Evolutionary conservation across 768 basidiomycete genomes (phyloP), one percentile per base, ranked within the genome.

Genomic region (Gloeopeniophorella convolvens): DNA sequence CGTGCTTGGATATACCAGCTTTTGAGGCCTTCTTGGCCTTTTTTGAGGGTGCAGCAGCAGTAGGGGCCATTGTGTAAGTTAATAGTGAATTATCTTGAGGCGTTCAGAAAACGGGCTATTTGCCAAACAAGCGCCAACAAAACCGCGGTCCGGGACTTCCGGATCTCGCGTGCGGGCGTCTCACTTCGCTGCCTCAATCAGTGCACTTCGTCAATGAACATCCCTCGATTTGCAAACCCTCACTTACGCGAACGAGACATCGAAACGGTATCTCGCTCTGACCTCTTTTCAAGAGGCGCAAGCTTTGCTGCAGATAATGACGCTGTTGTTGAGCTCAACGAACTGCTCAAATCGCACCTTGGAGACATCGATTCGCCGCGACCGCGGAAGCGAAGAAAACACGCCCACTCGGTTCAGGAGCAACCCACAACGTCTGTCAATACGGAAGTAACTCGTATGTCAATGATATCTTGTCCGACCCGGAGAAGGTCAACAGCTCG

Each of bases 361-460:
- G 45, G 27, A 7, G 16, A 39, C 21, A 13, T 55, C 35, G 39
- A 42, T 10, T 10, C 33, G 24, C 28, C 33, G 2, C 44, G 26
- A 26, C 31, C 39, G 33, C 46, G 45, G 32, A 57, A 55, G 35
- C 42, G 44, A 36, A 39, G 41, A 27, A 57, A 34, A 27, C 31
- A 12, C n/a, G 15, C 27, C 11, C n/a, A 30, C 13, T 32, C 24
- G 1, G 23, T 18, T 9, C n/a, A 36, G 10, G 33, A 27, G 2
- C 21, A 32, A 13, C n/a, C 28, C 8, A 35, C 10, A 18, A 39
- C 13, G 18, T 12, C 27, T 16, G 42, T 33, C 28, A 34, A 6
- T 1, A 6, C 16, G 0, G 42, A 43, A 20, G 23, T 21, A 3
- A 7, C 47, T 33, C 37, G 45, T 56, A 24, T 47, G 31, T 45